Evolutionary conservation across 805 yeast species (phyloP).

Genomic region (Alloascoidea hylecoeti): DNA sequence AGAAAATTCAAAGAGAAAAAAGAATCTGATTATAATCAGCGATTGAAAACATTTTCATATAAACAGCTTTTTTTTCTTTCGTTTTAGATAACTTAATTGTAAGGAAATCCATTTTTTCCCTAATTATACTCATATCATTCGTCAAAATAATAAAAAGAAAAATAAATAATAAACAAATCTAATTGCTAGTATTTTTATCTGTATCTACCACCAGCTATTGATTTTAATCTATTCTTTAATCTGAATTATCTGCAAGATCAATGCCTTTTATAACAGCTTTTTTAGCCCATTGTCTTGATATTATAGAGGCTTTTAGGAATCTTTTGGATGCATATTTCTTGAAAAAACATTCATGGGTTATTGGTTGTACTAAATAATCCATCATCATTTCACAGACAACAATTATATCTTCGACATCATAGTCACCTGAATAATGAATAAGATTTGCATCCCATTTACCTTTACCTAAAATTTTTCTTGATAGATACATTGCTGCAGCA

Average conservation of each 20-base stretch:
- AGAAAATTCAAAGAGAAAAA: no score
- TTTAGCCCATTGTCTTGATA: slow-evolving; percentile 77
- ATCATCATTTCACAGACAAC: slow-evolving; percentile 64
- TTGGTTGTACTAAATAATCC: slow-evolving; percentile 67
- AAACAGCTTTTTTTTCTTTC: no score
- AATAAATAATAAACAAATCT: no score
- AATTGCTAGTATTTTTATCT: no score
- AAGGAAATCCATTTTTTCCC: no score
- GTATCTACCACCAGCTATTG: no score
- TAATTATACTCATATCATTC: no score
- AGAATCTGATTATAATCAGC: no score
- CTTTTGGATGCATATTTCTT: slow-evolving; percentile 84
- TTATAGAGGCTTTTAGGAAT: slow-evolving; percentile 72
- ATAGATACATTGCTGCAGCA: slow-evolving; percentile 80
- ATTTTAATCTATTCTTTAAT: no score
- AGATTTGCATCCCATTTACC: slow-evolving; percentile 67
- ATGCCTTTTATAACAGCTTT: slow-evolving; percentile 16
- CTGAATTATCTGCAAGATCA: background rate
- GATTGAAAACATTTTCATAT: no score
- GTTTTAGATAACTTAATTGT: no score
- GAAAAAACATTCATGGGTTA: slow-evolving; percentile 84
- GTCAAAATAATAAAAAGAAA: no score
- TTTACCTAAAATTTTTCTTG: slow-evolving; percentile 58
- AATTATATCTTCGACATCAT: slow-evolving; percentile 54
- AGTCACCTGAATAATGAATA: slow-evolving; percentile 87